phyloP scores from a whole-genome alignment of 2,329 filamentous ascomycete species.

The Trichoderma endophyticum region DNA sequence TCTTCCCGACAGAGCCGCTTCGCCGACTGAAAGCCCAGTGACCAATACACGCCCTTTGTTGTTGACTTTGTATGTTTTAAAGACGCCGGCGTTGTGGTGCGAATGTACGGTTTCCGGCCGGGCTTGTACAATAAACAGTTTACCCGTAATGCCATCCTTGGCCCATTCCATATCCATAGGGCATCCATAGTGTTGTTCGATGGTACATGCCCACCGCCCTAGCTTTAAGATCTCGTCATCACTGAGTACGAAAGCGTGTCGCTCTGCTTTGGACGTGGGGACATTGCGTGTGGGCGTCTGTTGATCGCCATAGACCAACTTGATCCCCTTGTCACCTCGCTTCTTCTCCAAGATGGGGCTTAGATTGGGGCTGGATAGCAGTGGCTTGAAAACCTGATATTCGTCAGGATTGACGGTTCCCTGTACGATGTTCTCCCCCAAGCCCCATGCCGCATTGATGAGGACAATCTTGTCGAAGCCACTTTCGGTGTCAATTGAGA shows the following conservation, averaged over 20 bases:
- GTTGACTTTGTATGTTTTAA: constrained; percentile 34
- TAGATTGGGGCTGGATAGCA: constrained; percentile 27
- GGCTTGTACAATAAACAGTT: constrained; percentile 37
- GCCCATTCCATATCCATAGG: constrained; percentile 42
- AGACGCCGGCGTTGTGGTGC: constrained; percentile 28
- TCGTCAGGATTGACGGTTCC: constrained; percentile 39
- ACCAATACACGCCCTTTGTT: constrained; percentile 29
- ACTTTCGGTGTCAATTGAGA: constrained; percentile 39
- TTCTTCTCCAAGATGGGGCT: constrained; percentile 36
- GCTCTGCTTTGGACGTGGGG: constrained; percentile 36
- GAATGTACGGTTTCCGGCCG: constrained; percentile 38
- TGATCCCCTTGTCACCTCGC: constrained; percentile 33
- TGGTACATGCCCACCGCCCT: constrained; percentile 34
- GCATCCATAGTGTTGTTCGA: constrained; percentile 35
- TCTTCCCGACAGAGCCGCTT: constrained; percentile 33
- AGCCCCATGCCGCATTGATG: constrained; percentile 37
- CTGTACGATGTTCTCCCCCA: constrained; percentile 39
- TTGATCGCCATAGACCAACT: constrained; percentile 35
- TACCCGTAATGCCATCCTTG: constrained; percentile 30
- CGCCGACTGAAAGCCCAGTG: constrained; percentile 33
- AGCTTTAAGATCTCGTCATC: constrained; percentile 36
- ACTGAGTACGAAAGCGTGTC: constrained; percentile 31
- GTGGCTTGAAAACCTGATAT: constrained; percentile 39
- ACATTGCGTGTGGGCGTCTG: constrained; percentile 32
- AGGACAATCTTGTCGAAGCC: constrained; percentile 39